These are phyloP conservation scores for Murraya paniculata DNA, from an alignment of 345 rosid genomes.

Conservation along the genomic window DNA sequence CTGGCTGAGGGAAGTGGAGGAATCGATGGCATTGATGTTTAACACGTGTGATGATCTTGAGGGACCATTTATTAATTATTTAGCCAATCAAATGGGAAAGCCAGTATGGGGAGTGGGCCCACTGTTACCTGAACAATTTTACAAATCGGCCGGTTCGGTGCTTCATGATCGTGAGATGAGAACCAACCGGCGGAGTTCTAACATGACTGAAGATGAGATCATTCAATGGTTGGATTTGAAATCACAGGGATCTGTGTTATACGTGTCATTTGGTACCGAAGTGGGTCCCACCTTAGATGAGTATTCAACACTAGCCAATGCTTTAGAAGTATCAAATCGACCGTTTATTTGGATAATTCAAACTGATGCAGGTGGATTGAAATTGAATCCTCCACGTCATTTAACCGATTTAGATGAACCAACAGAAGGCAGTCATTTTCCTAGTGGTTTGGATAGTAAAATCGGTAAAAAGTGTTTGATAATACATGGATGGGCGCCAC, in stretches of 20 bases:
- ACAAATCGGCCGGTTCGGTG: slow-evolving; percentile 27
- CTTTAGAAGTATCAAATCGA: slow-evolving; percentile 23
- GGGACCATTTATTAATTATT: slow-evolving; percentile 27
- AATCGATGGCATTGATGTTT: slow-evolving; percentile 24
- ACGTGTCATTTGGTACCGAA: slow-evolving; percentile 38
- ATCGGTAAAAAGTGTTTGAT: no score
- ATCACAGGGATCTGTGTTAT: slow-evolving; percentile 36
- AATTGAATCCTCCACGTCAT: no score
- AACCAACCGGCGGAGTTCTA: slow-evolving; percentile 23
- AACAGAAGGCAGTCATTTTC: slow-evolving; percentile 1
- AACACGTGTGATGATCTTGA: slow-evolving; percentile 47
- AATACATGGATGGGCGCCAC: no score
- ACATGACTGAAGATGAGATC: slow-evolving; percentile 31
- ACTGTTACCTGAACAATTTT: slow-evolving; percentile 35
- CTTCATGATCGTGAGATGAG: slow-evolving; percentile 33
- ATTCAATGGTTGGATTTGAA: slow-evolving; percentile 31
- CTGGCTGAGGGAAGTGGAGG: slow-evolving; percentile 26
- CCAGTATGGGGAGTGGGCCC: slow-evolving; percentile 52
- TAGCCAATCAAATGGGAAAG: slow-evolving; percentile 17
- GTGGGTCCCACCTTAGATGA: slow-evolving; percentile 36
- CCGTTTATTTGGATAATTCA: slow-evolving; percentile 33
- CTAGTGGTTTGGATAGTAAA: no score
- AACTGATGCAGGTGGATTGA: no score
- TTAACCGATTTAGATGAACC: no score
- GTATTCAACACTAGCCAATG: slow-evolving; percentile 17